These are phyloP conservation scores for Sporobolus alterniflorus DNA, from an alignment of 202 grass and related monocot genomes.

Conservation along the genomic window DNA sequence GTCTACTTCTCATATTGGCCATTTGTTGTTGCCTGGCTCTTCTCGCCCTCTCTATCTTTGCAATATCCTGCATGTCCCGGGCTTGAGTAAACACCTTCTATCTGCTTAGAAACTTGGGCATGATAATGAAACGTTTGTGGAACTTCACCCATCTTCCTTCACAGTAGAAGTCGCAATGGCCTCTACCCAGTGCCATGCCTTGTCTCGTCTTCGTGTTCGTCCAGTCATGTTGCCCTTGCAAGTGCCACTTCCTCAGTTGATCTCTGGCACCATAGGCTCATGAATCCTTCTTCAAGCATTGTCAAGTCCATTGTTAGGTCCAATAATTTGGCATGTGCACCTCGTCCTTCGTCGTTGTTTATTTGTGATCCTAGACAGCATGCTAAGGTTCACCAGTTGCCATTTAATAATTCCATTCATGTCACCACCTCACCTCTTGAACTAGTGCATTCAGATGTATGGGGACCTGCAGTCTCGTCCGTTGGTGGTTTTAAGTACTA, in stretches of 20 bases:
- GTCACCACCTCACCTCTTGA: neutral
- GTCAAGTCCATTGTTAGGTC: neutral
- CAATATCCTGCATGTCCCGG: neutral
- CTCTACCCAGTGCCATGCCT: neutral
- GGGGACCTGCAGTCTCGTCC: neutral
- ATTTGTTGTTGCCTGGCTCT: constrained; percentile 51
- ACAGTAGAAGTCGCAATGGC: neutral
- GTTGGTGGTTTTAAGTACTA: neutral
- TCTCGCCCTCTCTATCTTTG: neutral
- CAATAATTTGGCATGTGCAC: neutral
- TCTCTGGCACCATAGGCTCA: neutral
- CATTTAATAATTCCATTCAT: neutral
- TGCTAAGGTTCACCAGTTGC: neutral
- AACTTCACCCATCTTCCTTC: neutral
- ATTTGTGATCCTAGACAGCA: neutral
- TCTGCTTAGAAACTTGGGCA: neutral
- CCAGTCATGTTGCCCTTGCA: too few species aligned
- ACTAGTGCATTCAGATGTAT: neutral
- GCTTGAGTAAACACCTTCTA: neutral
- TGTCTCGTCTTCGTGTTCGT: too few species aligned
- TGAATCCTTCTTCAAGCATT: neutral
- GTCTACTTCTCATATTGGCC: constrained; percentile 69
- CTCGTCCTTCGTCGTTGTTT: neutral
- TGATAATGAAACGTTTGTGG: neutral
- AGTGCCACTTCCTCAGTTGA: too few species aligned